Percentiles rank a stretch among this genome's conserved stretches.
Evolutionary conservation across 495 filamentous ascomycete species (phyloP).

Genomic region (Xylaria palmicola): DNA sequence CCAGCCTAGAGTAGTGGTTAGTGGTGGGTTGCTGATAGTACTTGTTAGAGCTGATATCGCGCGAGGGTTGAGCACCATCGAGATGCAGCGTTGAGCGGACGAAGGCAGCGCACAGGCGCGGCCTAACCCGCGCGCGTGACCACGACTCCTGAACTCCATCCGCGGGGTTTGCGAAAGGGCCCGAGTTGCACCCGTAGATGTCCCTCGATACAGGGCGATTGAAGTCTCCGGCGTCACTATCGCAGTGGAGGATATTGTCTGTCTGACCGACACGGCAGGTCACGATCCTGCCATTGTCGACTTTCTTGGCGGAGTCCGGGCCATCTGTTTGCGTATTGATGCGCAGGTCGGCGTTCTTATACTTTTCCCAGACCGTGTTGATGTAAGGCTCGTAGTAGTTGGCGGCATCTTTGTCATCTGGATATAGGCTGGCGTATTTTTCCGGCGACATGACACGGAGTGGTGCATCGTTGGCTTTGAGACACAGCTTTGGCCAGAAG

Average conservation of each 20-base stretch:
- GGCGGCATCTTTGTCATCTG: conserved; percentile 18
- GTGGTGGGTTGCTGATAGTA: conserved; percentile 54
- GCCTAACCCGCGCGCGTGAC: conserved; percentile 33
- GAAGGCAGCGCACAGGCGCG: conserved; percentile 43
- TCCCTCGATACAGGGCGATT: conserved; percentile 38
- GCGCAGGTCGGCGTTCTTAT: conserved; percentile 25
- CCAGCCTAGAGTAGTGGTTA: conserved; percentile 38
- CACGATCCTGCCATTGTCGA: conserved; percentile 17
- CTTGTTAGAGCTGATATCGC: conserved; percentile 27
- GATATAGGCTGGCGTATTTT: conserved; percentile 41
- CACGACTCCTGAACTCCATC: conserved; percentile 24
- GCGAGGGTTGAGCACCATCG: conserved; percentile 31
- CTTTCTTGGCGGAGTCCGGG: conserved; percentile 23
- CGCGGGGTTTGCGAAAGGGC: conserved; percentile 47
- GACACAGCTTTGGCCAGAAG: conserved; percentile 36
- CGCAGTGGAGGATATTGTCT: conserved; percentile 29
- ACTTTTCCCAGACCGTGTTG: conserved; percentile 34
- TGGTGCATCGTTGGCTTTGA: conserved; percentile 27
- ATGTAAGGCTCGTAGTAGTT: conserved; percentile 37
- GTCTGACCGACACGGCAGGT: conserved; percentile 7
- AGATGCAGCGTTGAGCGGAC: conserved; percentile 34
- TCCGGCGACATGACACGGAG: conserved; percentile 37
- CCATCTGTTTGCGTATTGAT: conserved; percentile 35
- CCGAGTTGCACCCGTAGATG: conserved; percentile 62
- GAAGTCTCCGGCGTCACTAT: conserved; percentile 38